phyloP scores from a whole-genome alignment of 2,329 filamentous ascomycete species.

The Trichoderma pleuroti region DNA sequence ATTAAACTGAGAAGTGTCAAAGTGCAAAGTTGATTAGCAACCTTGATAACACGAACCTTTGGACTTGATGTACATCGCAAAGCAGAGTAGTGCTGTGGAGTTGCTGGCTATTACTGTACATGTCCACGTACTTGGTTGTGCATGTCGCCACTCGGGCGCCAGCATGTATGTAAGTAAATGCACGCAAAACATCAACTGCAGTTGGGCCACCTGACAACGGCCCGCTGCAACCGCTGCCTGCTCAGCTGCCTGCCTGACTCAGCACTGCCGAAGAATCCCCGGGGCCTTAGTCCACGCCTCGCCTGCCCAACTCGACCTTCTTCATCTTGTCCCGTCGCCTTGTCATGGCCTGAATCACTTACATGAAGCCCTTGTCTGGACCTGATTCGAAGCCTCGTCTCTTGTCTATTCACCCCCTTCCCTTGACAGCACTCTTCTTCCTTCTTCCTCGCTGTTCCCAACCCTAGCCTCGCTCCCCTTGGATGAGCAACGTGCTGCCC shows the following conservation, averaged over 20 bases:
- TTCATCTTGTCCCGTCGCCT: slow-evolving; percentile 9
- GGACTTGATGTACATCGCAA: background rate
- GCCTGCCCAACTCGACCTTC: slow-evolving; percentile 14
- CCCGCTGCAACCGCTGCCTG: background rate
- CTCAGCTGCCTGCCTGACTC: slow-evolving; percentile 18
- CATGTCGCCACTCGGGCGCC: background rate
- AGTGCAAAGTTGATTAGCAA: background rate
- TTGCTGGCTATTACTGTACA: too few relatives aligned
- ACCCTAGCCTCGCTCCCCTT: background rate
- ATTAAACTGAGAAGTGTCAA: background rate
- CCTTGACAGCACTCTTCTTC: background rate
- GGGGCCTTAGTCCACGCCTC: slow-evolving; percentile 5
- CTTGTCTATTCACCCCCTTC: background rate
- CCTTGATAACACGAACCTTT: background rate
- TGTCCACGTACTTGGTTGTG: too few relatives aligned
- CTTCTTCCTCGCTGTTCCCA: background rate
- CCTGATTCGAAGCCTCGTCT: background rate
- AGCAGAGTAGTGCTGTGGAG: background rate
- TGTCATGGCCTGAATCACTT: slow-evolving; percentile 20
- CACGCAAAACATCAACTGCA: background rate
- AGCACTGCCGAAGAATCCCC: slow-evolving; percentile 18
- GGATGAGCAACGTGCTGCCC: background rate
- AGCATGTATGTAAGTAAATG: too few relatives aligned
- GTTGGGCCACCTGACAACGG: slow-evolving; percentile 19
- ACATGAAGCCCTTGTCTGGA: background rate